Percentiles rank a stretch among this genome's conserved stretches.
Evolutionary conservation across 345 rosid species (phyloP).

Genomic region (Xanthoceras sorbifolium): DNA sequence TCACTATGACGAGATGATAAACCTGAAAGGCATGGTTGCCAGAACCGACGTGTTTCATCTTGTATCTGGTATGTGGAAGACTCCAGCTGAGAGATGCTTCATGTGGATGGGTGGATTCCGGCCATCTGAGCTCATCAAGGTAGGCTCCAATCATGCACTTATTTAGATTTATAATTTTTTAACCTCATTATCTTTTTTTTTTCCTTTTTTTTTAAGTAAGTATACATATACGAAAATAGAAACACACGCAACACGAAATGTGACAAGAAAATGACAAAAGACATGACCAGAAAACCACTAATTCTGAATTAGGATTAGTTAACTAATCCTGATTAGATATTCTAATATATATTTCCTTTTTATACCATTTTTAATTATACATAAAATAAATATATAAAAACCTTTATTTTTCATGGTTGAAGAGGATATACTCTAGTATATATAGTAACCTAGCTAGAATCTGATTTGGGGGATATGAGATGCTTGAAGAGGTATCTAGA

Average conservation of each 20-base stretch:
- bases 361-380: too few relatives aligned
- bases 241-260: background rate
- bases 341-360: background rate
- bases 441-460: background rate
- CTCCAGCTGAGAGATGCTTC: slow-evolving; percentile 99
- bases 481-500: background rate
- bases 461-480: background rate
- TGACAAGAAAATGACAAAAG: slow-evolving; percentile 24
- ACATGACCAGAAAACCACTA: slow-evolving; percentile 2
- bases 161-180: background rate
- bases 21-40: slow-evolving; percentile 75
- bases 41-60: slow-evolving; percentile 91
- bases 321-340: slow-evolving; percentile 5
- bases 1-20: slow-evolving; percentile 78
- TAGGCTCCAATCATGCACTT: slow-evolving; percentile 25
- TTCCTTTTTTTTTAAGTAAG: background rate
- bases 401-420: background rate
- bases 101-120: slow-evolving; percentile 98
- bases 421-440: background rate
- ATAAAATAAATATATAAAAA: too few relatives aligned
- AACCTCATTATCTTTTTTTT: background rate
- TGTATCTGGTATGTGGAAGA: slow-evolving; percentile 92
- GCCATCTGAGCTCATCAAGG: slow-evolving; percentile 97
- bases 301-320: slow-evolving; percentile 19
- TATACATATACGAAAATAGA: background rate